Conservation (phyloP, 192 early-diverging fungal species). For the Backusella luteola region DNA sequence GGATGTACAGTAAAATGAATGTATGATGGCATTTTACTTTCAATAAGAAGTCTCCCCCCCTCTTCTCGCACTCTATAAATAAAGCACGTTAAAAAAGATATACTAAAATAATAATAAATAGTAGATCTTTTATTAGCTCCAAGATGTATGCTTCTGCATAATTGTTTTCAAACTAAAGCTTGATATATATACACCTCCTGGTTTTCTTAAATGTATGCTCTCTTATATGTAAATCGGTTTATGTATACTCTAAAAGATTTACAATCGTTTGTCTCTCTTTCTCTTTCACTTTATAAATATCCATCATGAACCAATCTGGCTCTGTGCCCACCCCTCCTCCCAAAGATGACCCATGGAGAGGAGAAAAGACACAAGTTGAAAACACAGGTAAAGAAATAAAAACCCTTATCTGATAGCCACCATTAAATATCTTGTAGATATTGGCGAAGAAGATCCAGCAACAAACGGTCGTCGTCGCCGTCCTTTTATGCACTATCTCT, state of each 20-base stretch:
- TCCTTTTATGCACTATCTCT: slow-evolving; percentile 4
- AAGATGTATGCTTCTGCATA: neutral
- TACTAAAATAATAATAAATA: neutral
- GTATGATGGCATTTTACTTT: neutral
- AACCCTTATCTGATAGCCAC: no score
- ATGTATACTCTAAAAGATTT: neutral
- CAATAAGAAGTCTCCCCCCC: neutral
- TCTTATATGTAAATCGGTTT: neutral
- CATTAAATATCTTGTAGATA: neutral
- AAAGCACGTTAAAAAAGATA: no score
- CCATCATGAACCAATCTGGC: neutral
- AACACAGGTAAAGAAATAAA: neutral
- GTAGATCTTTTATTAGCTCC: neutral
- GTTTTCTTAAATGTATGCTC: neutral
- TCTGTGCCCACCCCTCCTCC: neutral
- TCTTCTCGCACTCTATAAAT: neutral
- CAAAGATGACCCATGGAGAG: neutral
- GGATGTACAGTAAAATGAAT: no score
- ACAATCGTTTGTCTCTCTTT: neutral
- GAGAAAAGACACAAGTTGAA: neutral
- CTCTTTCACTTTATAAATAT: neutral
- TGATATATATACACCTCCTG: neutral
- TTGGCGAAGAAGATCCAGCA: neutral
- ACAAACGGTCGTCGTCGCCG: neutral
- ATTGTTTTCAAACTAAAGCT: neutral